These are phyloP conservation scores for Tephrocybe sp. DNA, from an alignment of 768 basidiomycete genomes.

Conservation along the genomic window DNA sequence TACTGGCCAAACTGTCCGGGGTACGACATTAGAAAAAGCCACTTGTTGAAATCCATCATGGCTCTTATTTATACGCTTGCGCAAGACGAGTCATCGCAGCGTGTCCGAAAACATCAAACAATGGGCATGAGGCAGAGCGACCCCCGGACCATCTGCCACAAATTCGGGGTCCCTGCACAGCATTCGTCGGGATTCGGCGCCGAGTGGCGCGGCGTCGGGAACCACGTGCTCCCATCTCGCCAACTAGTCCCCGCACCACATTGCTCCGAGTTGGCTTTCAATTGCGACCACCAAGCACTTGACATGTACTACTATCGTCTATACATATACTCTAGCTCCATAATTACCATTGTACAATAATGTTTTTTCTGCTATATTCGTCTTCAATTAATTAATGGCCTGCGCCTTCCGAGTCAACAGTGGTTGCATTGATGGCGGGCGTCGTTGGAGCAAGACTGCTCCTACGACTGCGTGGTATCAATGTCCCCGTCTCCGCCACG, in stretches of 20 bases:
- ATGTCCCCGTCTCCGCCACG: conserved; percentile 65
- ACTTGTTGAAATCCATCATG: conserved; percentile 19
- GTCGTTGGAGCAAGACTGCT: conserved; percentile 36
- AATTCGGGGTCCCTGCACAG: conserved; percentile 27
- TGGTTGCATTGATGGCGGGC: conserved; percentile 20
- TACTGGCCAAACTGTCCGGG: conserved; percentile 42
- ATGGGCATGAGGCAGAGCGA: conserved; percentile 28
- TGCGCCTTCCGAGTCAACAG: not conserved
- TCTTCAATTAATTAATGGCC: conserved; percentile 1
- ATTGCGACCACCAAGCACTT: not conserved
- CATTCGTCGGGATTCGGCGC: conserved; percentile 27
- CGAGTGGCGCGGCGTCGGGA: not conserved
- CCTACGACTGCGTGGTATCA: conserved; percentile 49
- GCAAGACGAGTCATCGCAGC: conserved; percentile 27
- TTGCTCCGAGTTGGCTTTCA: not conserved
- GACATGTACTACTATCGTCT: not conserved
- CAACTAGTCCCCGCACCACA: not conserved
- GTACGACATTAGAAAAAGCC: conserved; percentile 46
- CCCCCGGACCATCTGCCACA: conserved; percentile 17
- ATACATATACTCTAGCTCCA: not conserved
- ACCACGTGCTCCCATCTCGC: conserved; percentile 21
- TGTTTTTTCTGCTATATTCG: not conserved
- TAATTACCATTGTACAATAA: conserved; percentile 15
- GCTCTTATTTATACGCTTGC: conserved; percentile 33
- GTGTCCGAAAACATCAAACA: conserved; percentile 32